A percentile compares a stretch with the other conserved stretches of the same genome.
These are phyloP conservation scores for Collybia mongolica DNA, from an alignment of 768 basidiomycete genomes.

Conservation along the genomic window DNA sequence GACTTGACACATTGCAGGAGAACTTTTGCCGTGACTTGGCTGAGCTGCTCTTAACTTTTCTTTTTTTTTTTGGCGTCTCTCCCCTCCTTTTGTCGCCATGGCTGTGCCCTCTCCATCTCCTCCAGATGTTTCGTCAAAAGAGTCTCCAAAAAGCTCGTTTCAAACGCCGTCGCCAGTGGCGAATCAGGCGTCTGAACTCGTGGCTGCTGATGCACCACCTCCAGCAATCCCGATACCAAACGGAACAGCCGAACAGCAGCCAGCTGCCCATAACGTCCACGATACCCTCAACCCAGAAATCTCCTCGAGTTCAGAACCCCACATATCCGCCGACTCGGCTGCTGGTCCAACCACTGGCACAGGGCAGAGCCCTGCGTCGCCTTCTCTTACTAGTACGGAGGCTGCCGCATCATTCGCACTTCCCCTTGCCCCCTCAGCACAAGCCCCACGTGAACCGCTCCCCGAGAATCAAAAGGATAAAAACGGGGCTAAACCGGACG, in stretches of 20 bases:
- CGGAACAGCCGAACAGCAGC: conserved; percentile 6
- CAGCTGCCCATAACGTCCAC: background rate
- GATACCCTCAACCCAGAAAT: background rate
- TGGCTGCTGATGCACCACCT: conserved; percentile 12
- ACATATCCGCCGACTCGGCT: conserved; percentile 1
- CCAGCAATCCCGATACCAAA: conserved; percentile 6
- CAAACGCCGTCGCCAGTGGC: conserved; percentile 6
- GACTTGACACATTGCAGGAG: conserved; percentile 11
- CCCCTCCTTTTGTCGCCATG: conserved; percentile 9
- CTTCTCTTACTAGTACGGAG: conserved; percentile 4
- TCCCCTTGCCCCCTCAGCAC: conserved; percentile 1
- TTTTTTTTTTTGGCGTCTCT: conserved; percentile 5
- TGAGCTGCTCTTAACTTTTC: conserved; percentile 2
- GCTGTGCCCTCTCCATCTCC: conserved; percentile 9
- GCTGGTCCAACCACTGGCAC: conserved; percentile 7
- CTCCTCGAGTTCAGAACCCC: background rate
- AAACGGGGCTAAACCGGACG: conserved; percentile 14
- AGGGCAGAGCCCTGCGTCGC: conserved; percentile 7
- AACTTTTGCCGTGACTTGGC: conserved; percentile 9
- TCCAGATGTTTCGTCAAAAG: background rate
- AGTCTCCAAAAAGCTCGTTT: conserved; percentile 2
- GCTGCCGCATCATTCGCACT: conserved; percentile 7
- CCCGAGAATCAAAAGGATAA: conserved; percentile 13
- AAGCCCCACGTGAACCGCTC: conserved; percentile 12
- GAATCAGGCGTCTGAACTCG: conserved; percentile 1